Percentiles rank a stretch among this genome's conserved stretches.
Conservation (phyloP, 1,139 yeast species). For the Candida neerlandica region DNA sequence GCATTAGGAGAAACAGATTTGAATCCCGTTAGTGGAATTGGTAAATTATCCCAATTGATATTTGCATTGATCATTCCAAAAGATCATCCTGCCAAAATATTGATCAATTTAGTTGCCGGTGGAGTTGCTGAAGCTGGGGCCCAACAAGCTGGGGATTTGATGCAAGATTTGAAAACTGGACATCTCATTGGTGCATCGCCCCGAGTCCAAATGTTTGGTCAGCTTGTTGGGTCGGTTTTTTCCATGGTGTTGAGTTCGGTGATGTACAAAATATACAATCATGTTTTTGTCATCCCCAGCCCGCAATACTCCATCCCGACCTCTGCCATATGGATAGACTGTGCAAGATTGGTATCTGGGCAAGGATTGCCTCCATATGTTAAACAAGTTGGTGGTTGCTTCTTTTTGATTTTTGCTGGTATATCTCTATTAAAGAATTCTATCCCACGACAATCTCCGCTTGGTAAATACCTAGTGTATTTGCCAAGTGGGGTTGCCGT, state of each 20-base stretch:
- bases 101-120: conserved; percentile 89
- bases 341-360: conserved; percentile 91
- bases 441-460: conserved; percentile 40
- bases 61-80: conserved; percentile 84
- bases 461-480: conserved; percentile 51
- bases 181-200: conserved; percentile 90
- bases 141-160: conserved; percentile 96
- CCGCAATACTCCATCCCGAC: too few relatives aligned
- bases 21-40: conserved; percentile 96
- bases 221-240: conserved; percentile 84
- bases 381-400: conserved; percentile 62
- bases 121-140: conserved; percentile 99
- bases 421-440: conserved; percentile 68
- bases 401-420: conserved; percentile 65
- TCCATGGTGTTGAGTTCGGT: conserved; percentile 77
- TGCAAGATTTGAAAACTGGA: conserved; percentile 97
- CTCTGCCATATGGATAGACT: conserved; percentile 95
- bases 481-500: conserved; percentile 96
- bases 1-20: conserved; percentile 96
- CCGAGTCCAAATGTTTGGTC: conserved; percentile 87
- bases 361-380: conserved; percentile 85
- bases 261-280: conserved; percentile 80
- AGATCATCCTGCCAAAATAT: conserved; percentile 74
- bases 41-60: conserved; percentile 85
- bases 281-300: conserved; percentile 86